Evolutionary conservation across 164 flowering plant genomes (phyloP), one percentile per base, ranked within the genome.

Genomic region (Hamamelis virginiana): DNA sequence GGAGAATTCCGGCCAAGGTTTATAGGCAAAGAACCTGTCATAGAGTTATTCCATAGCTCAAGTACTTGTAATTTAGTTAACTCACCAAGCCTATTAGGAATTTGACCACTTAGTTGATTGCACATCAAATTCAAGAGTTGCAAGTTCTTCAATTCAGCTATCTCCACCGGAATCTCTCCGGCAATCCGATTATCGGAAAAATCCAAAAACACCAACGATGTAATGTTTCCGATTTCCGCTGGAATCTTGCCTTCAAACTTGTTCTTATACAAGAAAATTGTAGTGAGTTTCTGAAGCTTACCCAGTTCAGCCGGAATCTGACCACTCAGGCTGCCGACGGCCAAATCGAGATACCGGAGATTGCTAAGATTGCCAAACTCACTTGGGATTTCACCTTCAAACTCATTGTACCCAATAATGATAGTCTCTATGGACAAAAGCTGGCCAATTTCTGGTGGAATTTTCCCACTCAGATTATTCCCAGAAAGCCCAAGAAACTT

Each of bases 401-500:
- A 76, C 59, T 64, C 76, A 65, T 82, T 82, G 72, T 78, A 80
- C 18, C 83, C 85, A 21, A 82, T 52, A 44, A 75, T 78, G 1
- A 82, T 28, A 3, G 77, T 74, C 59, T 78, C 77, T 13, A 80
- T 8, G 4, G 80, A 71, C 27, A 72, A 61, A 10, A 82, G 80
- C 27, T 75, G 45, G 13, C 85, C 83, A 18, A 82, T 64, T 68
- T 73, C 80, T 8, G 47, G 19, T 5, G 83, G 83, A 4, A 82
- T 55, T 43, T 26, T 69, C 14, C 85, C 85, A 13, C 73, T 74
- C 41, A 82, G 71, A 68, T 78, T 78, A 45, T 82, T 82, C 1
- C 86, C 83, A 0, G 83, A 76, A 27, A 82, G 77, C 27, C 80
- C 81, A 22, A 82, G 77, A 62, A 71, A 82, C 76, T 62, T 74